Percentiles rank a stretch among this genome's conserved stretches.
These are phyloP conservation scores for Penicillium sp. DNA, from an alignment of 2,329 filamentous ascomycete genomes.

Conservation along the genomic window DNA sequence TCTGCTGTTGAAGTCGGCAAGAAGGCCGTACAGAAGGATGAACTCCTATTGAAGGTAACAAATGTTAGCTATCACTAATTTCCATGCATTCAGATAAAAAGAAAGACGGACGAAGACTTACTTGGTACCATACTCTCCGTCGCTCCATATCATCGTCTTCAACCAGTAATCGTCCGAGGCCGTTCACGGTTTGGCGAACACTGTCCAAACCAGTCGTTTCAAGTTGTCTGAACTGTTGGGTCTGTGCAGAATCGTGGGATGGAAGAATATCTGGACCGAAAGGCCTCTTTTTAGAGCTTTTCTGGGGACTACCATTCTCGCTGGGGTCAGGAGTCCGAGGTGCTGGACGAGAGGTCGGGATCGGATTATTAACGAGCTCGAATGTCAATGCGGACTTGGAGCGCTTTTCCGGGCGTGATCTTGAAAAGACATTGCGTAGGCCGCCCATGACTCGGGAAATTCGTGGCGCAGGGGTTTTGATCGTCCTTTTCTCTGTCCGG, in stretches of 20 bases:
- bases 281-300: background rate
- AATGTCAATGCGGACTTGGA: background rate
- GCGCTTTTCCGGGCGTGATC: background rate
- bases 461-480: background rate
- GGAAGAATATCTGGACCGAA: background rate
- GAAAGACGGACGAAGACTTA: background rate
- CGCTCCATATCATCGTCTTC: slow-evolving; percentile 1
- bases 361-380: background rate
- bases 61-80: background rate
- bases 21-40: background rate
- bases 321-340: background rate
- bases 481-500: background rate
- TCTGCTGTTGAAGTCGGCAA: background rate
- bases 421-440: background rate
- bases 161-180: slow-evolving; percentile 3
- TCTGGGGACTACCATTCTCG: background rate
- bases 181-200: background rate
- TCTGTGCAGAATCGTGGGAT: background rate
- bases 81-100: background rate
- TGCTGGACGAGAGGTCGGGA: background rate
- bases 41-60: background rate
- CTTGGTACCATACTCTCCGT: slow-evolving; percentile 3
- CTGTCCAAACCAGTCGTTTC: background rate
- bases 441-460: background rate
- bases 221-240: background rate